phyloP scores from a whole-genome alignment of 176 grass and related monocot species.

The Aegilops sharonensis region DNA sequence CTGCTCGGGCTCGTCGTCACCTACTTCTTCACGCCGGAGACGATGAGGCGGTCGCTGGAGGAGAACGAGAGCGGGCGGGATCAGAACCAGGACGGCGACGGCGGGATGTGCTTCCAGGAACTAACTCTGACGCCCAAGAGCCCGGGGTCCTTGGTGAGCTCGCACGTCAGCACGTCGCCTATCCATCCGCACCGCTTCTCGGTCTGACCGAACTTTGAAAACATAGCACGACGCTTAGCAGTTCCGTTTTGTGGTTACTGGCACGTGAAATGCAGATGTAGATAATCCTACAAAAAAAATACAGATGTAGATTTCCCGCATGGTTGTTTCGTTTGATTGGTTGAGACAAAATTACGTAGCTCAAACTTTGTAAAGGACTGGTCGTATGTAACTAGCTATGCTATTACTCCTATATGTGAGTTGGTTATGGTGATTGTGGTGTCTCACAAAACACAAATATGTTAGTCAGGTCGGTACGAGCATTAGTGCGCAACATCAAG shows the following conservation, averaged over 20 bases:
- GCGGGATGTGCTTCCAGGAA: neutral
- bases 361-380: neutral
- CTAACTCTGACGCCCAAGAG: constrained; percentile 14
- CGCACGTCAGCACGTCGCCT: constrained; percentile 36
- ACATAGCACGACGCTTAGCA: neutral
- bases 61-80: constrained; percentile 51
- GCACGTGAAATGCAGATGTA: neutral
- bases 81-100: neutral
- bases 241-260: neutral
- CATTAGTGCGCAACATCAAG: too few relatives aligned
- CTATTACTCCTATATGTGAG: too few relatives aligned
- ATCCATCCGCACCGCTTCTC: constrained; percentile 37
- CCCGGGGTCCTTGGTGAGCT: constrained; percentile 31
- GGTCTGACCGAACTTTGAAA: constrained; percentile 15
- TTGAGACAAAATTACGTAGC: neutral
- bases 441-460: too few relatives aligned
- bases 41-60: constrained; percentile 63
- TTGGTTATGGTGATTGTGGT: too few relatives aligned
- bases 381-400: neutral
- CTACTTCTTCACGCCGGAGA: constrained; percentile 60
- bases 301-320: neutral
- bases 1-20: constrained; percentile 52
- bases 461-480: too few relatives aligned
- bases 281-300: neutral
- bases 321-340: neutral